Percentiles rank a stretch among this genome's conserved stretches.
Conservation (phyloP, 345 rosid species). For the Passiflora organensis region DNA sequence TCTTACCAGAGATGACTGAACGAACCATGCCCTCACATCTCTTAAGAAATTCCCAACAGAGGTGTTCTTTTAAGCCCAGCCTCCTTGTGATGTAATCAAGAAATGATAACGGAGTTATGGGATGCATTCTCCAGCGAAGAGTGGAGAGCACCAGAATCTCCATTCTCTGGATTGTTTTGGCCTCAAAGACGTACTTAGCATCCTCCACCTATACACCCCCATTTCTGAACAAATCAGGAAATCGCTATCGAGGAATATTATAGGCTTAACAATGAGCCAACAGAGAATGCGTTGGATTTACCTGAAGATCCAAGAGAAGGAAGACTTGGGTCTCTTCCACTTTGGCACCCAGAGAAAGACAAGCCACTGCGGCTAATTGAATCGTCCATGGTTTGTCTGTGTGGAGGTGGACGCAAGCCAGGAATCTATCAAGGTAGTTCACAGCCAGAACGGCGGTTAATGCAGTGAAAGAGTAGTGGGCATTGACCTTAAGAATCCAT, state of each 20-base stretch:
- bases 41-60: constrained; percentile 65
- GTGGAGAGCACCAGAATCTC: constrained; percentile 86
- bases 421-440: constrained; percentile 79
- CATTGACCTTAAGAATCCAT: constrained; percentile 71
- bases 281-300: constrained; percentile 13
- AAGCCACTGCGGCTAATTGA: constrained; percentile 80
- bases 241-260: background rate
- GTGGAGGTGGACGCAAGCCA: constrained; percentile 40
- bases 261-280: background rate
- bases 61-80: constrained; percentile 52
- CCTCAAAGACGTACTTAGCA: constrained; percentile 63
- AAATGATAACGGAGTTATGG: constrained; percentile 74
- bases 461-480: constrained; percentile 59
- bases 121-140: constrained; percentile 90
- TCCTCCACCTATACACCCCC: constrained; percentile 56
- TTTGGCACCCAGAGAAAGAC: constrained; percentile 90
- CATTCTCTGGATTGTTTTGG: constrained; percentile 89
- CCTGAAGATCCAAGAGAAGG: constrained; percentile 81
- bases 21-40: constrained; percentile 62
- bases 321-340: constrained; percentile 88
- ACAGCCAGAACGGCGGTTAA: constrained; percentile 71
- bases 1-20: constrained; percentile 53
- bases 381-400: constrained; percentile 84
- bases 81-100: constrained; percentile 67
- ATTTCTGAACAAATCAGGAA: constrained; percentile 3